phyloP scores from a whole-genome alignment of 75 land plant species.

The Cryptomeria japonica region DNA sequence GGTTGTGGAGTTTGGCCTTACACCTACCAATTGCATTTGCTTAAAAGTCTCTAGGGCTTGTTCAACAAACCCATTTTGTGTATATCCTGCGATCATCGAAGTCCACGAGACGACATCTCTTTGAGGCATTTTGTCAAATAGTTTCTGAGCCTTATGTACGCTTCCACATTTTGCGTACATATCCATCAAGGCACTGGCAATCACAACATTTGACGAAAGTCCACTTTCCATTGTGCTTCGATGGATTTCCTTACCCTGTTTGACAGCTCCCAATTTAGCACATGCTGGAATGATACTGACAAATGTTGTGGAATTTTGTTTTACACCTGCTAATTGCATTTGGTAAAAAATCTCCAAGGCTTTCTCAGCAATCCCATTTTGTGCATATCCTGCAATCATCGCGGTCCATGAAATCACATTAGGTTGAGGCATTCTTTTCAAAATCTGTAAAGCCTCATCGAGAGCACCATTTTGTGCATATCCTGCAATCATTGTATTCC shows the following conservation, averaged over 20 bases:
- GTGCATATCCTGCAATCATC: constrained; percentile 9
- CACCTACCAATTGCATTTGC: constrained; percentile 50
- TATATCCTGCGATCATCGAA: not conserved
- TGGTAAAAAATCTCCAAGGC: not conserved
- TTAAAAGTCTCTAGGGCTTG: constrained; percentile 32
- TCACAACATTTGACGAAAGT: not conserved
- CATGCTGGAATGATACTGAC: not conserved
- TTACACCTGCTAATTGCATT: constrained; percentile 4
- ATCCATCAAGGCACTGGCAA: constrained; percentile 8
- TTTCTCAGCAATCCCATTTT: not conserved
- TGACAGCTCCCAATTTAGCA: not conserved
- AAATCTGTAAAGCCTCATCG: constrained; percentile 11
- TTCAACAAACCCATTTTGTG: not conserved
- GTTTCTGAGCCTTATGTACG: not conserved
- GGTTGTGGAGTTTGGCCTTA: constrained; percentile 36
- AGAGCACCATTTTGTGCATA: constrained; percentile 10
- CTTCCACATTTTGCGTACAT: constrained; percentile 4
- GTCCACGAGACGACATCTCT: not conserved
- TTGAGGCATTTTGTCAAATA: constrained; percentile 4
- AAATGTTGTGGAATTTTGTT: not conserved
- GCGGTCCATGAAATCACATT: constrained; percentile 1
- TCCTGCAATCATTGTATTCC: constrained; percentile 22
- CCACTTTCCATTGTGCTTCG: not conserved
- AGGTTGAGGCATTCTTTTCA: constrained; percentile 2
- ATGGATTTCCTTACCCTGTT: constrained; percentile 12